phyloP scores from a whole-genome alignment of 2,329 filamentous ascomycete species.

The Paramyrothecium sp. region DNA sequence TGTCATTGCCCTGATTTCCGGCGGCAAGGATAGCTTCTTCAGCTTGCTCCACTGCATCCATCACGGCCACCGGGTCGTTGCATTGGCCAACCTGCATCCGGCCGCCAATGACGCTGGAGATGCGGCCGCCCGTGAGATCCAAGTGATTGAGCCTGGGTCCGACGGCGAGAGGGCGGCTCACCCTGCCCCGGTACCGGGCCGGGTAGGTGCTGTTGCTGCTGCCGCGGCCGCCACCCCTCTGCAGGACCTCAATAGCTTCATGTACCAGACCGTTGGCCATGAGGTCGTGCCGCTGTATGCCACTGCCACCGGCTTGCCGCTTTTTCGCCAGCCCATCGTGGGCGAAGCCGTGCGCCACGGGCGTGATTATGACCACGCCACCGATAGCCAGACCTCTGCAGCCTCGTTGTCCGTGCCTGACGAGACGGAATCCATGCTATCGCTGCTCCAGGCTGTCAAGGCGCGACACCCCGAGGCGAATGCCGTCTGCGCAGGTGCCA shows the following conservation, averaged over 20 bases:
- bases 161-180: background rate
- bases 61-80: slow-evolving; percentile 82
- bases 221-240: slow-evolving; percentile 14
- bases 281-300: slow-evolving; percentile 82
- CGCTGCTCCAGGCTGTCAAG: slow-evolving; percentile 68
- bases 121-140: background rate
- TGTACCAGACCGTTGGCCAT: slow-evolving; percentile 98
- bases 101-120: slow-evolving; percentile 6
- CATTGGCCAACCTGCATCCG: slow-evolving; percentile 85
- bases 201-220: background rate
- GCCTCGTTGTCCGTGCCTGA: slow-evolving; percentile 44
- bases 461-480: slow-evolving; percentile 74
- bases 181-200: too few species aligned
- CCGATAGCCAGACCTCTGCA: slow-evolving; percentile 14
- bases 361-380: slow-evolving; percentile 61
- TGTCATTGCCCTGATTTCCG: slow-evolving; percentile 90
- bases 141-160: slow-evolving; percentile 6
- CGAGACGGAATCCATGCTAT: slow-evolving; percentile 85
- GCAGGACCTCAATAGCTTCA: slow-evolving; percentile 85
- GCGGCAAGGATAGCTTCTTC: slow-evolving; percentile 96
- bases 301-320: slow-evolving; percentile 72
- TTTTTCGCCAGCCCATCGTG: slow-evolving; percentile 77
- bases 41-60: slow-evolving; percentile 85
- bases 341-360: slow-evolving; percentile 70
- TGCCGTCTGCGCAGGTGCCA: slow-evolving; percentile 86